Conservation (phyloP, 2,329 filamentous ascomycete species). For the Colletotrichum liriopes region DNA sequence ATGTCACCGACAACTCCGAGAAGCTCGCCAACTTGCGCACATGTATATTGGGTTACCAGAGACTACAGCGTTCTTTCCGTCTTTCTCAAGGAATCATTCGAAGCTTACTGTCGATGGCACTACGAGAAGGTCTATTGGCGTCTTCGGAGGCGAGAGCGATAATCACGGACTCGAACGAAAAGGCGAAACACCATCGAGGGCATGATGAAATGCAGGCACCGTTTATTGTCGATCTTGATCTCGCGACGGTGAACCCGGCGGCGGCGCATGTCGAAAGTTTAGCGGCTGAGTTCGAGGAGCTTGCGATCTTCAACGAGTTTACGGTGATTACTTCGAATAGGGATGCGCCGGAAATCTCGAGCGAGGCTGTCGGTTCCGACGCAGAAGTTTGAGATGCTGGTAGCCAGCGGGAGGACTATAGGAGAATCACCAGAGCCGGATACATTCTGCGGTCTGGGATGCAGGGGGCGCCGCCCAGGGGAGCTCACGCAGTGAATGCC, state of each 20-base stretch:
- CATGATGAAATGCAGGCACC: slow-evolving; percentile 1
- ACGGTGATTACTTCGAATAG: slow-evolving; percentile 1
- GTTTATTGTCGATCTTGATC: slow-evolving; percentile 23
- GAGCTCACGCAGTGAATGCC: background rate
- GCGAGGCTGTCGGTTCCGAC: slow-evolving; percentile 1
- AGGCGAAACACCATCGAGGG: slow-evolving; percentile 12
- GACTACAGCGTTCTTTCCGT: slow-evolving; percentile 15
- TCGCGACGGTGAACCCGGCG: background rate
- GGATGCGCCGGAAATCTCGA: background rate
- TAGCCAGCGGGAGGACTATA: background rate
- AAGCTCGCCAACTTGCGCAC: slow-evolving; percentile 6
- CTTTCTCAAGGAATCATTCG: slow-evolving; percentile 9
- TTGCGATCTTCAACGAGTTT: slow-evolving; percentile 32
- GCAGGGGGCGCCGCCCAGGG: background rate
- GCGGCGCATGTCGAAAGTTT: slow-evolving; percentile 11
- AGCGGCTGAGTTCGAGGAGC: slow-evolving; percentile 31
- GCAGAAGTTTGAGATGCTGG: background rate
- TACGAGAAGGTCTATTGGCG: slow-evolving; percentile 10
- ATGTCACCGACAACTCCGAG: background rate
- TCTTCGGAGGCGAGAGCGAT: slow-evolving; percentile 27
- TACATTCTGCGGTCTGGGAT: background rate
- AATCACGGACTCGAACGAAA: slow-evolving; percentile 19
- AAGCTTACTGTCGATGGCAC: slow-evolving; percentile 16
- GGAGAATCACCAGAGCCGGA: background rate
- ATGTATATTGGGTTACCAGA: slow-evolving; percentile 26